phyloP scores from a whole-genome alignment of 352 stramenopile genomes.

The Phytophthora pluvialis region DNA sequence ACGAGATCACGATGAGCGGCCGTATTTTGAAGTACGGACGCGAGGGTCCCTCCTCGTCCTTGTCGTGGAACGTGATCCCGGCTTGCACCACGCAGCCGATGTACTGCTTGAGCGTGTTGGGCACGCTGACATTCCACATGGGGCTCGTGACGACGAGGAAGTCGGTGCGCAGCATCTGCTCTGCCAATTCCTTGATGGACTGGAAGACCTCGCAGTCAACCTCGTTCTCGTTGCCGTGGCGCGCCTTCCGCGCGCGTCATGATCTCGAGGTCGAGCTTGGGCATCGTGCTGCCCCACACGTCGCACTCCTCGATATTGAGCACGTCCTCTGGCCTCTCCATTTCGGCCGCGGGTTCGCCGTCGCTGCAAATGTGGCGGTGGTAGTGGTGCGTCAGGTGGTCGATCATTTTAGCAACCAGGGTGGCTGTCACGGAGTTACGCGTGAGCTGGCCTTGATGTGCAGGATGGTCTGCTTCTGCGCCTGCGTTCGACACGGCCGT shows the following conservation, averaged over 20 bases:
- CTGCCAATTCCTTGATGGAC: slow-evolving; percentile 65
- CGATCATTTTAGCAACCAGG: slow-evolving; percentile 69
- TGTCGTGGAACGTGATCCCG: slow-evolving; percentile 71
- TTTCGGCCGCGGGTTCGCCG: slow-evolving; percentile 13
- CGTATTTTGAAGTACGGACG: slow-evolving; percentile 64
- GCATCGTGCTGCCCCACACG: slow-evolving; percentile 64
- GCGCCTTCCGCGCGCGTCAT: slow-evolving; percentile 75
- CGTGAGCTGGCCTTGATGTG: slow-evolving; percentile 83
- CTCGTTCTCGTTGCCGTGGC: slow-evolving; percentile 65
- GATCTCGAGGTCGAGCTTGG: slow-evolving; percentile 75
- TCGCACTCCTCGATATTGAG: slow-evolving; percentile 77
- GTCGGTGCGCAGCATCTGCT: slow-evolving; percentile 72
- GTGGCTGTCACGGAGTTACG: slow-evolving; percentile 72
- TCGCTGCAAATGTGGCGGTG: slow-evolving; percentile 49
- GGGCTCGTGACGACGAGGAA: slow-evolving; percentile 79
- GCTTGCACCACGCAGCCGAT: slow-evolving; percentile 83
- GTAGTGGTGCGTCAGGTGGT: slow-evolving; percentile 80
- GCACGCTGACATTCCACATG: slow-evolving; percentile 82
- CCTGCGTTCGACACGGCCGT: slow-evolving; percentile 7
- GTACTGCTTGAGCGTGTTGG: slow-evolving; percentile 86
- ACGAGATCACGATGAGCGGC: slow-evolving; percentile 78
- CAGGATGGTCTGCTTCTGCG: slow-evolving; percentile 74
- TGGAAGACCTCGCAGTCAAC: slow-evolving; percentile 62
- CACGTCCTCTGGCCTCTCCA: slow-evolving; percentile 48
- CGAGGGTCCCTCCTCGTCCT: slow-evolving; percentile 61